These are phyloP conservation scores for Mollisiaceae sp. DNA, from an alignment of 2,329 filamentous ascomycete genomes.

Conservation along the genomic window DNA sequence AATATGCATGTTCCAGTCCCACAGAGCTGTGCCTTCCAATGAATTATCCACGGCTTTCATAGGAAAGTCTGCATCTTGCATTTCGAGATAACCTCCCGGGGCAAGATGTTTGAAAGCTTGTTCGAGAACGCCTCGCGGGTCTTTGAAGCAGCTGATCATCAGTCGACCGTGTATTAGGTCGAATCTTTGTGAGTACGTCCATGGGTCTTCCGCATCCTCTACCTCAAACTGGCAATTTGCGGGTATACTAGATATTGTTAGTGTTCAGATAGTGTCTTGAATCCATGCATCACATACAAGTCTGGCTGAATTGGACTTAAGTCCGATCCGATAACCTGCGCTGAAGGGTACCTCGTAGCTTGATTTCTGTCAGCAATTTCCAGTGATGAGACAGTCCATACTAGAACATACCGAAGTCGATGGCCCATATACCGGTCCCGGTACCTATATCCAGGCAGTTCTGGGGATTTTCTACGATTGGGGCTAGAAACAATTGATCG, in stretches of 20 bases:
- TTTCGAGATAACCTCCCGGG: slow-evolving; percentile 26
- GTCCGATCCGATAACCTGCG: slow-evolving; percentile 37
- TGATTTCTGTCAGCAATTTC: neutral
- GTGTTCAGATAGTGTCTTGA: neutral
- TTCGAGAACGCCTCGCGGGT: neutral
- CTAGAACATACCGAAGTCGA: slow-evolving; percentile 57
- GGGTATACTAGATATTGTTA: neutral
- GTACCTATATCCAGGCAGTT: slow-evolving; percentile 45
- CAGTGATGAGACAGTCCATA: neutral
- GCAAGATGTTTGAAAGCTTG: slow-evolving; percentile 12
- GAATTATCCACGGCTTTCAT: slow-evolving; percentile 11
- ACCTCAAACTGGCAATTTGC: slow-evolving; percentile 4
- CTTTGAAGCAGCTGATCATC: slow-evolving; percentile 12
- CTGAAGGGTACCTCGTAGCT: slow-evolving; percentile 35
- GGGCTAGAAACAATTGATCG: slow-evolving; percentile 24
- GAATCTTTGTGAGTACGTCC: slow-evolving; percentile 3
- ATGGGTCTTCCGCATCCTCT: slow-evolving; percentile 1
- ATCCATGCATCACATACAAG: slow-evolving; percentile 5
- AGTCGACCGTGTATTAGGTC: slow-evolving; percentile 6
- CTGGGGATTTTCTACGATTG: slow-evolving; percentile 7
- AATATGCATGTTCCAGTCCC: slow-evolving; percentile 14
- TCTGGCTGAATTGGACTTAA: slow-evolving; percentile 38
- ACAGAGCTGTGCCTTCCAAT: slow-evolving; percentile 7
- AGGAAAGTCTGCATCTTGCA: slow-evolving; percentile 21
- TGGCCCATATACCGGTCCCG: slow-evolving; percentile 65